phyloP scores from a whole-genome alignment of 1,284 basidiomycete species.

The Hymenochaete sp. region DNA sequence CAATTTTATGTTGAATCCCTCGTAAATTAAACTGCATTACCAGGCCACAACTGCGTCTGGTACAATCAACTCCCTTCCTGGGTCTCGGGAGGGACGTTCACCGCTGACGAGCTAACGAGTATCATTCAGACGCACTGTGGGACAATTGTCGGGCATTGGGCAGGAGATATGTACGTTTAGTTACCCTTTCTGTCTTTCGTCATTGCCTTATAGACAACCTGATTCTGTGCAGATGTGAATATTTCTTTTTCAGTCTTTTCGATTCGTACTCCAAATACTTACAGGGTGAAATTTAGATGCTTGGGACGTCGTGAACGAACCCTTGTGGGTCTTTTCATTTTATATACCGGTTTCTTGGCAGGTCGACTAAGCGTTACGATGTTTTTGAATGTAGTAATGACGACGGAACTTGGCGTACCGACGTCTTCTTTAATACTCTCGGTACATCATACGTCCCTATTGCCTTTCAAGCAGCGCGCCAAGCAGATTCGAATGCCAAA shows the following conservation, averaged over 20 bases:
- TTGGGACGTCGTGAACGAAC: constrained; percentile 20
- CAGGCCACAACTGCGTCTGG: constrained; percentile 21
- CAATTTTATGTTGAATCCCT: too few relatives aligned
- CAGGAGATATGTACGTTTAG: constrained; percentile 16
- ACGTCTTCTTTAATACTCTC: constrained; percentile 30
- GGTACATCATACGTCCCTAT: constrained; percentile 30
- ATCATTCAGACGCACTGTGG: constrained; percentile 20
- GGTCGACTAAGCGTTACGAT: neutral
- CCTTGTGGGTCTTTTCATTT: constrained; percentile 12
- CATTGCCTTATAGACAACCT: neutral
- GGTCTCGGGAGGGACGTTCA: constrained; percentile 21
- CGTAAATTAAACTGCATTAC: neutral
- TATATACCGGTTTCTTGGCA: neutral
- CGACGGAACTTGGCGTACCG: constrained; percentile 28
- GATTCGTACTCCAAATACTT: neutral
- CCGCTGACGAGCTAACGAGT: constrained; percentile 19
- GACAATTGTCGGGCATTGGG: constrained; percentile 19
- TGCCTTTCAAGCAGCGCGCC: constrained; percentile 29
- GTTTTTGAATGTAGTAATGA: constrained; percentile 24
- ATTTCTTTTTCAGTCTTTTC: neutral
- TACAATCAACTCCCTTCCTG: constrained; percentile 23
- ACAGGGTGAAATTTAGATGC: too few relatives aligned
- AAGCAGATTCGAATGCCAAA: constrained; percentile 30
- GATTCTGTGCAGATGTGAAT: neutral
- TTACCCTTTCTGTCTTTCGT: neutral